Evolutionary conservation across 73 alveolate species (phyloP).

Genomic region (Tetrahymena malaccensis): DNA sequence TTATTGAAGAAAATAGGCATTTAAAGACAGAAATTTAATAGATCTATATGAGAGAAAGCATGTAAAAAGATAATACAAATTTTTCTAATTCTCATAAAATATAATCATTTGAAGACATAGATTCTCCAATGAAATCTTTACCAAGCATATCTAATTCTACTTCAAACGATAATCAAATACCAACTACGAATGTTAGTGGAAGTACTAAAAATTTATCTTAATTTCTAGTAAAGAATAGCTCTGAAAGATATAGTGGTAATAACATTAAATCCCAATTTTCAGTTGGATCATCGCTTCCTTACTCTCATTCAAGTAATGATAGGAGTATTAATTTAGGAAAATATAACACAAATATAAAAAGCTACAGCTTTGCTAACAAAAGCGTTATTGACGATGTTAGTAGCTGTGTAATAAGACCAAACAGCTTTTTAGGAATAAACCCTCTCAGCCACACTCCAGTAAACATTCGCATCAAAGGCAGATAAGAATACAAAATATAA

Average conservation of each 20-base stretch:
- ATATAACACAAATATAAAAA: not conserved
- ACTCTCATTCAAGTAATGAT: not conserved
- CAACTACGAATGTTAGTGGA: not conserved
- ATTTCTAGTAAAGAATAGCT: not conserved
- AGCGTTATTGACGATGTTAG: not conserved
- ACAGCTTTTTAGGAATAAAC: not conserved
- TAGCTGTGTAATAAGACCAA: not conserved
- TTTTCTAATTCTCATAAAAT: not conserved
- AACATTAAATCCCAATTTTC: not conserved
- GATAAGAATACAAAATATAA: not conserved
- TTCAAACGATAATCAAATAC: not conserved
- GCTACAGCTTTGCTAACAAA: not conserved
- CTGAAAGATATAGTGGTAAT: not conserved
- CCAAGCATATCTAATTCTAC: not conserved
- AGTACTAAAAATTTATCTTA: constrained; percentile 12
- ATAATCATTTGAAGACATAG: not conserved
- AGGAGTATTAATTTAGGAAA: not conserved
- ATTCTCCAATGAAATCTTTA: not conserved
- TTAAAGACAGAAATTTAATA: constrained; percentile 49
- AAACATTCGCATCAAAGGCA: not conserved
- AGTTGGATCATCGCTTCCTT: not conserved
- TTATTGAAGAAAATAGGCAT: constrained; percentile 61
- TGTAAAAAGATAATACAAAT: constrained; percentile 4
- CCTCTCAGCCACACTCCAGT: not conserved
- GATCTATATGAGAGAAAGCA: not conserved